These are phyloP conservation scores for Gastrolobium villosum DNA, from an alignment of 306 rosid genomes.

Conservation along the genomic window DNA sequence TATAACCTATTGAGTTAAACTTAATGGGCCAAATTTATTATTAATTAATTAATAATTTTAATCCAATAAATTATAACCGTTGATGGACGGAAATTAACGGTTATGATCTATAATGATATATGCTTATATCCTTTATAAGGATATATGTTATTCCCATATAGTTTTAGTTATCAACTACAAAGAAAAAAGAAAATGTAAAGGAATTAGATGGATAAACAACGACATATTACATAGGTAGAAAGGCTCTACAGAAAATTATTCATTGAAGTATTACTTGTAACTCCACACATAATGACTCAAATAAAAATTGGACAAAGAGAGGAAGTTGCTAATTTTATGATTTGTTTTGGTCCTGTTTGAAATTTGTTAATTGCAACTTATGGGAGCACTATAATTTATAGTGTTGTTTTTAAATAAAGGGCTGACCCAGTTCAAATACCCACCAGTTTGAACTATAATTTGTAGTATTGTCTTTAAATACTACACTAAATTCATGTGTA, in stretches of 20 bases:
- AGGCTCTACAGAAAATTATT: neutral
- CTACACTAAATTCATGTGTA: neutral
- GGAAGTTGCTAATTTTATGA: neutral
- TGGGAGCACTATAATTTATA: neutral
- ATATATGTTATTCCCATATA: too few species aligned
- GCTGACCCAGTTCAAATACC: too few species aligned
- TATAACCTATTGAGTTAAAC: too few species aligned
- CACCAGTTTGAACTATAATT: too few species aligned
- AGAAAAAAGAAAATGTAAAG: neutral
- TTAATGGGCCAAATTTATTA: too few species aligned
- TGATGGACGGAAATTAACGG: too few species aligned
- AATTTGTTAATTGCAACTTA: neutral
- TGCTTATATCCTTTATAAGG: too few species aligned
- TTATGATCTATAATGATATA: too few species aligned
- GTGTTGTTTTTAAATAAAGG: too few species aligned
- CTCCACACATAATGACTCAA: neutral
- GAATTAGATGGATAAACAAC: neutral
- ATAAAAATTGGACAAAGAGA: neutral
- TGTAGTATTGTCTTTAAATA: neutral
- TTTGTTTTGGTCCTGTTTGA: neutral
- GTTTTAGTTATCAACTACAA: conserved; percentile 8
- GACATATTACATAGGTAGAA: neutral
- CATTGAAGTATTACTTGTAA: neutral
- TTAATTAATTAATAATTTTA: too few species aligned
- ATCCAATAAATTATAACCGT: too few species aligned